Evolutionary conservation across 1,284 basidiomycete species (phyloP), one percentile per base, ranked within the genome.

Genomic region (Ustilago crameri): DNA sequence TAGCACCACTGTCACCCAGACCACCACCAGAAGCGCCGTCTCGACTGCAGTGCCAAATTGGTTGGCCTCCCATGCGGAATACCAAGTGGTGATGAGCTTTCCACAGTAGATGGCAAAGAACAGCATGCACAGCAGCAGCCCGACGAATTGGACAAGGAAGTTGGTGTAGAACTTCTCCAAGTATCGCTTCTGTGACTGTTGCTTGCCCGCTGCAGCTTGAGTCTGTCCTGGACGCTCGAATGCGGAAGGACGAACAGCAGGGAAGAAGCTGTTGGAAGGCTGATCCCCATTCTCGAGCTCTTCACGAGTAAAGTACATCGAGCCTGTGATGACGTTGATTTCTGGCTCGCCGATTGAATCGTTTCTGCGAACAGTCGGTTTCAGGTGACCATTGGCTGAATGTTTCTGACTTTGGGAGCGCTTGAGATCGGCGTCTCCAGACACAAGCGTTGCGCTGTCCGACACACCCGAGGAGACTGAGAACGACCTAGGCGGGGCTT

Each of bases 121-220:
- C 10, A 60, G 38, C 10, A 58, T 49, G 56, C 60, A 58, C 4
- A 56, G 50, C 51, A 55, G 22, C 10, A 64, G 24, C 0, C 52
- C 61, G 20, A 46, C 17, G 42, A 51, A 64, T 17, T 69, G 60
- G 9, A 69, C 51, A 30, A 60, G 8, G 30, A 69, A 58, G 51
- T 69, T 63, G 12, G n/a, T 20, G 59, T 63, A 62, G 43, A 70
- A 64, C 42, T 53, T 55, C n/a, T 64, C 54, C 20, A 64, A 43
- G 47, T 60, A 70, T 26, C 60, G 56, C 24, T 56, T 56, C 18
- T 70, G 67, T 20, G 61, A 51, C 14, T 30, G 34, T 22, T 54
- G 42, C 27, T 58, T 61, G 48, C 30, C 41, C 20, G 43, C 44
- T 9, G 37, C 3, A 2, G 54, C 41, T 9, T 32, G 48, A 9